Conservation (phyloP, 192 early-diverging fungal genomes). For the Umbelopsis isabellina region DNA sequence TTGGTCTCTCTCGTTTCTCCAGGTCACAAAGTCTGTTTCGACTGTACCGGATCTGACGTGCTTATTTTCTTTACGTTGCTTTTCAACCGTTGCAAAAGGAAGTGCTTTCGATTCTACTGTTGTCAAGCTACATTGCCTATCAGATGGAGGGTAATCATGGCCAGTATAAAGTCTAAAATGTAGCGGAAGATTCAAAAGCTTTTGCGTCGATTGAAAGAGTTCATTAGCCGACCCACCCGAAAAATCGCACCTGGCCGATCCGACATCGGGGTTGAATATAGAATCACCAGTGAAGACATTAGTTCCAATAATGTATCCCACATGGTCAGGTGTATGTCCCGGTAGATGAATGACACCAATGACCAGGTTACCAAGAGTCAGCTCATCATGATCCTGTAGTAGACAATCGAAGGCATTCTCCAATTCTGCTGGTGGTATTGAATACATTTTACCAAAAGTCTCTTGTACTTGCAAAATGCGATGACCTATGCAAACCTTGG, state of each 20-base stretch:
- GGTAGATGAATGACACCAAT: neutral
- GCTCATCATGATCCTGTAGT: neutral
- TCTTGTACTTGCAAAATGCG: neutral
- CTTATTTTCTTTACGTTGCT: neutral
- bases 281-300: conserved; percentile 5
- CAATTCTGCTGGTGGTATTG: neutral
- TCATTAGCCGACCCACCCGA: neutral
- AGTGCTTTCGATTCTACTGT: neutral
- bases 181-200: neutral
- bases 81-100: neutral
- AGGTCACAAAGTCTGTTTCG: neutral
- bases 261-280: conserved; percentile 2
- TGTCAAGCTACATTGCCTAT: neutral
- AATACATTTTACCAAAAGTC: neutral
- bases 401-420: neutral
- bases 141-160: conserved; percentile 1
- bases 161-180: neutral
- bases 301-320: neutral
- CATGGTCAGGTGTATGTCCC: neutral
- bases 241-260: conserved; percentile 1
- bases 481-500: neutral
- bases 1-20: conserved; percentile 4
- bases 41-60: neutral
- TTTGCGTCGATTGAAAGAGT: neutral
- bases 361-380: neutral